Base-by-base conservation (phyloP, 495 filamentous ascomycete species). In the Penicillium egyptiacum region DNA sequence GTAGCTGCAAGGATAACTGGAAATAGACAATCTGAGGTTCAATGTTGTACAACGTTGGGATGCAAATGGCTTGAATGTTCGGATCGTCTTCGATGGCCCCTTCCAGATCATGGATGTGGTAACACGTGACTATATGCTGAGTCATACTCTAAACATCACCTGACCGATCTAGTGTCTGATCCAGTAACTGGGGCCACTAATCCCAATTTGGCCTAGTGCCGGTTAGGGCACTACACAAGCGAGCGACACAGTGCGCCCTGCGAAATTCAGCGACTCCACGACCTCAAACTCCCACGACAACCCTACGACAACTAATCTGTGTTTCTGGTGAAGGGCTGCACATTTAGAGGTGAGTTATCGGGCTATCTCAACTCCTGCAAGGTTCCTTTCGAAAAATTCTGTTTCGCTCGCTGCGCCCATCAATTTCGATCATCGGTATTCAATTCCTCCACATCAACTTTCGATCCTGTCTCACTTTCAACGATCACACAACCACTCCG, bases 321-420 rank as follows among this genome's bases (percentile, higher is more conserved):
- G 74, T 72, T 75, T 66, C 65, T 73, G 76, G 76, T 77, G 75
- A 77, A 78, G 74, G 74, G 74, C 73, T 73, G 68, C 72, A 74
- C 65, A 69, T 65, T 67, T 72, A 75, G 74, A 76, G 76, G 76
- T 79, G 70, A 76, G 76, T 75, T 69, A 56, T 53, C 42, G 48
- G 48, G 53, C 53, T 55, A 39, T 58, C 55, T 54, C 41, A 43
- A 48, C 44, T 57, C 56, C 57, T 55, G 53, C 51, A 53, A 53
- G 50, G 37, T 53, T 62, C 53, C 45, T 57, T 56, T 54, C 47
- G 50, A 59, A 46, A 49, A 53, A 50, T 65, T 65, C 65, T 68
- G 59, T 59, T 69, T 67, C 59, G 64, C 62, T 55, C 55, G 62
- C 50, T 41, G 35, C 57, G 64, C 60, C 60, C 45, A 56, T 64